Conservation (phyloP, 139 green algal genomes). For the Nannochloris sp. region DNA sequence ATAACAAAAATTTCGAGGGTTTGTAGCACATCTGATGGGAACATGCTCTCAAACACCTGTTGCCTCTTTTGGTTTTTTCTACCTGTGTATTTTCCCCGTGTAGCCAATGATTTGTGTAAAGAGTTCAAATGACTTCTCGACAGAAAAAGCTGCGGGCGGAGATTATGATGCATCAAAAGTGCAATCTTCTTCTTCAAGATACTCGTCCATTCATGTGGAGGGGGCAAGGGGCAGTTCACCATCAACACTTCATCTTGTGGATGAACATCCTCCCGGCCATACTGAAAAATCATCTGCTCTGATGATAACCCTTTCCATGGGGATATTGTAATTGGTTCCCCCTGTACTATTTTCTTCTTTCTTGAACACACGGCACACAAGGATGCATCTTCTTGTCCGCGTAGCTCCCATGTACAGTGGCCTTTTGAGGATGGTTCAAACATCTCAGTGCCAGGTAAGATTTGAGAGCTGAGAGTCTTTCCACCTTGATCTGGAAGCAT, state of each 20-base stretch:
- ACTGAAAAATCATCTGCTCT: slow-evolving; percentile 75
- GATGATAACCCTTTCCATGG: slow-evolving; percentile 55
- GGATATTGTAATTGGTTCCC: slow-evolving; percentile 47
- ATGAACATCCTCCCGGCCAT: slow-evolving; percentile 59
- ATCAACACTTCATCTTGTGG: slow-evolving; percentile 68
- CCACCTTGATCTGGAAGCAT: not conserved
- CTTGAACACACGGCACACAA: not conserved
- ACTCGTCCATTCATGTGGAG: slow-evolving; percentile 34
- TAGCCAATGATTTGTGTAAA: not conserved
- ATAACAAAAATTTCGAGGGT: slow-evolving; percentile 58
- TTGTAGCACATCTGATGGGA: slow-evolving; percentile 34
- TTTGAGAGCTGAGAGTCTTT: not conserved
- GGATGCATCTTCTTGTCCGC: not conserved
- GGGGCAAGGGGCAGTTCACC: slow-evolving; percentile 50
- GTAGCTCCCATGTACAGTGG: not conserved
- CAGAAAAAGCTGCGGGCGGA: slow-evolving; percentile 49
- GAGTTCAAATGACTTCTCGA: slow-evolving; percentile 13
- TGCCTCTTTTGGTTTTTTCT: not conserved
- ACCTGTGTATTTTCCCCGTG: not conserved
- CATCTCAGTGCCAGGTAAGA: not conserved
- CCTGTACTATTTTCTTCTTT: slow-evolving; percentile 5
- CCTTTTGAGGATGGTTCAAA: not conserved
- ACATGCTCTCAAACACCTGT: not conserved
- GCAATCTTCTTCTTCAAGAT: slow-evolving; percentile 21
- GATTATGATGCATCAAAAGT: slow-evolving; percentile 18